Conservation (phyloP, 441 rosid genomes). For the Kokia cookei region DNA sequence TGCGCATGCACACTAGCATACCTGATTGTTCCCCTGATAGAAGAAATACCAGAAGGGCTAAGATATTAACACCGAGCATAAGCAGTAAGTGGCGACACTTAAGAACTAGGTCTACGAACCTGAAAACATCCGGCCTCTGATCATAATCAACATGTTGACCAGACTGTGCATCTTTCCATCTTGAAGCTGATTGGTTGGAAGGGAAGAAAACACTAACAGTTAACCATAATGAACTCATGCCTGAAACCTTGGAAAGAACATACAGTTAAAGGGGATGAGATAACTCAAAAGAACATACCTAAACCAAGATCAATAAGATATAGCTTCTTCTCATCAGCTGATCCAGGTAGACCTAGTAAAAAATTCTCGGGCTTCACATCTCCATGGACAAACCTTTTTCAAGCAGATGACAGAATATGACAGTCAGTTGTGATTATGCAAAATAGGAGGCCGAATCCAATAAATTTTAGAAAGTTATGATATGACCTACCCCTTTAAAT, state of each 20-base stretch:
- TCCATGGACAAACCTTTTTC: conserved; percentile 85
- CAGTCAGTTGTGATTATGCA: background rate
- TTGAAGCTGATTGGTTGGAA: conserved; percentile 56
- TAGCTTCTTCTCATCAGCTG: conserved; percentile 82
- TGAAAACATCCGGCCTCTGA: conserved; percentile 93
- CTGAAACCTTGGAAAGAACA: background rate
- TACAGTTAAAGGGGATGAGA: background rate
- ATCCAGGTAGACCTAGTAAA: conserved; percentile 88
- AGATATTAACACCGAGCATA: conserved; percentile 11
- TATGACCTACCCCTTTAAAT: conserved; percentile 64
- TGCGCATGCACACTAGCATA: conserved; percentile 95
- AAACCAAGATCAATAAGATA: conserved; percentile 92
- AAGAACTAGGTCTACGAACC: conserved; percentile 29
- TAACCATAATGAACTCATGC: background rate
- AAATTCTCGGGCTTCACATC: conserved; percentile 96
- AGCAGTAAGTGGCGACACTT: background rate
- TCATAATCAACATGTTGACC: conserved; percentile 92
- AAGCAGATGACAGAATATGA: conserved; percentile 12
- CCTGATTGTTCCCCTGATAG: conserved; percentile 80
- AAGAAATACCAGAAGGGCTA: conserved; percentile 4
- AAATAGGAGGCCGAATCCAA: background rate
- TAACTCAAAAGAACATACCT: conserved; percentile 40
- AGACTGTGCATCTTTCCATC: conserved; percentile 86
- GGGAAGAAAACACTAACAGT: background rate
- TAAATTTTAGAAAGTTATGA: background rate